These are phyloP conservation scores for Venustampulla echinocandica DNA, from an alignment of 495 filamentous ascomycete genomes.

Conservation along the genomic window DNA sequence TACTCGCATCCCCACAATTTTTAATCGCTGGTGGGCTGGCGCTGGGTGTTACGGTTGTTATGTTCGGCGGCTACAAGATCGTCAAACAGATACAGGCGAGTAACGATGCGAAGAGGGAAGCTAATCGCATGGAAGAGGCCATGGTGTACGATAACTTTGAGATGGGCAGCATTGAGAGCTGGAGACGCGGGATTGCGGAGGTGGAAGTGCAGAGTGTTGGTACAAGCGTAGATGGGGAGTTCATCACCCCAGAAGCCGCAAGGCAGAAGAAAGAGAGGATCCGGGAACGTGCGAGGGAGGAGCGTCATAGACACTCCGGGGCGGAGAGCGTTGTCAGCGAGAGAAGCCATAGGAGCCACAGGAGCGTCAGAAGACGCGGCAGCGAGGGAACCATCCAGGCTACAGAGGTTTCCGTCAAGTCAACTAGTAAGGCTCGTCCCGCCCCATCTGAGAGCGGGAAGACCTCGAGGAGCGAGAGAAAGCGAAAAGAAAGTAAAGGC, in stretches of 20 bases:
- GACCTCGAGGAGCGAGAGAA: slow-evolving; percentile 13
- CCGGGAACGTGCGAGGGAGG: slow-evolving; percentile 27
- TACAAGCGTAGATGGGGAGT: slow-evolving; percentile 74
- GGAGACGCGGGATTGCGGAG: slow-evolving; percentile 80
- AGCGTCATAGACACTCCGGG: slow-evolving; percentile 14
- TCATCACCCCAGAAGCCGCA: slow-evolving; percentile 72
- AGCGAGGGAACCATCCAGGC: slow-evolving; percentile 20
- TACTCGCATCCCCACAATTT: slow-evolving; percentile 87
- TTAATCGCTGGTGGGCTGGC: slow-evolving; percentile 85
- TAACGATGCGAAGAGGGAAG: slow-evolving; percentile 36
- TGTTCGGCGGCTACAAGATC: slow-evolving; percentile 94
- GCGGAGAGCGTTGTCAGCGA: slow-evolving; percentile 26
- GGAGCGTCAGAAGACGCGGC: slow-evolving; percentile 24
- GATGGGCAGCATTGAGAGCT: slow-evolving; percentile 55
- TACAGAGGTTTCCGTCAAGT: not conserved
- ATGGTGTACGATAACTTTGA: slow-evolving; percentile 45
- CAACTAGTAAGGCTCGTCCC: slow-evolving; percentile 1
- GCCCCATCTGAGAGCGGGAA: slow-evolving; percentile 17
- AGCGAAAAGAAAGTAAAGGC: slow-evolving; percentile 21
- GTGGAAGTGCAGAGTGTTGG: slow-evolving; percentile 46
- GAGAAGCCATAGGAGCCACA: slow-evolving; percentile 24
- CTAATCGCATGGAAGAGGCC: slow-evolving; percentile 44
- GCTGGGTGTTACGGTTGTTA: slow-evolving; percentile 82
- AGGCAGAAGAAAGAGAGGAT: slow-evolving; percentile 37
- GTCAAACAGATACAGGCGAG: slow-evolving; percentile 65